Evolutionary conservation across 305 asterid species (phyloP).

Genomic region (Solanum hybrid): DNA sequence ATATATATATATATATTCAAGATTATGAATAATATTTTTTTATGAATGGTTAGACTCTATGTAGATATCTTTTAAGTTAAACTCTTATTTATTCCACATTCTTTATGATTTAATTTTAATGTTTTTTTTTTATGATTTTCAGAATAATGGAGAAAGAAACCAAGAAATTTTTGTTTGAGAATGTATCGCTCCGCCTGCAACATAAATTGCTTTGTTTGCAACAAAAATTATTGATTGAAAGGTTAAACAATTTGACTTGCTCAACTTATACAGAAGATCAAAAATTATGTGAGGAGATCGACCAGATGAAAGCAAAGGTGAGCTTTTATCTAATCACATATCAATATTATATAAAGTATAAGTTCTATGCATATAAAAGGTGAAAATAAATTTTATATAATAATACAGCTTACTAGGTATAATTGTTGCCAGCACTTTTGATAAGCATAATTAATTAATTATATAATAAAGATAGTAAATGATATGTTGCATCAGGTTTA

Average conservation of each 20-base stretch:
- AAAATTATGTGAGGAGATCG: neutral
- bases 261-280: neutral
- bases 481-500: neutral
- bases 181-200: neutral
- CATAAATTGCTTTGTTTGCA: neutral
- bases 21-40: neutral
- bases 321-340: too few species aligned
- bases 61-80: neutral
- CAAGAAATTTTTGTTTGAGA: neutral
- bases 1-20: neutral
- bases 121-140: neutral
- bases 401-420: neutral
- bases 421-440: neutral
- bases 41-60: neutral
- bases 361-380: neutral
- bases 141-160: neutral
- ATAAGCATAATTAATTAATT: neutral
- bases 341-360: neutral
- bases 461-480: too few species aligned
- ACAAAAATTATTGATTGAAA: neutral
- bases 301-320: neutral
- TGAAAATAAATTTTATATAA: neutral
- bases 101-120: neutral
- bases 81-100: neutral
- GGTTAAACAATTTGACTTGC: neutral